Percentiles rank a stretch among this genome's conserved stretches.
These are phyloP conservation scores for Gloeostereum incarnatum DNA, from an alignment of 768 basidiomycete genomes.

Conservation along the genomic window DNA sequence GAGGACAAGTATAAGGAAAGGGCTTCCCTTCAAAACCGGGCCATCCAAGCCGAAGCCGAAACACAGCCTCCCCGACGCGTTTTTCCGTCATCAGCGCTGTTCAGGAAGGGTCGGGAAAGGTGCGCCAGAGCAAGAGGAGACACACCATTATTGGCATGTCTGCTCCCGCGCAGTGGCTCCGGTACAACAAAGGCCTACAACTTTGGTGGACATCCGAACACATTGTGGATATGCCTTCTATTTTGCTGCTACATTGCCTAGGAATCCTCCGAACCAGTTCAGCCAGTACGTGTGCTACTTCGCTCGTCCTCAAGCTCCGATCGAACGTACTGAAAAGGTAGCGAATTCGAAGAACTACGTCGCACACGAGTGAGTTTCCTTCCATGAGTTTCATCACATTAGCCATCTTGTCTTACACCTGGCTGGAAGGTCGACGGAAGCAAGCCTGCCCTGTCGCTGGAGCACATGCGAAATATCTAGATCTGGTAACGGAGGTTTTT, in stretches of 20 bases:
- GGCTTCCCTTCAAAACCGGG: slow-evolving; percentile 50
- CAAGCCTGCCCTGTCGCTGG: slow-evolving; percentile 76
- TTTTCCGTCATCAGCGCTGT: slow-evolving; percentile 44
- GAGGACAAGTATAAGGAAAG: slow-evolving; percentile 68
- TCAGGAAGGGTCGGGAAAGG: slow-evolving; percentile 37
- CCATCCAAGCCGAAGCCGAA: slow-evolving; percentile 19
- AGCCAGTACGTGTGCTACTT: slow-evolving; percentile 5
- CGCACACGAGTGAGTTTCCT: slow-evolving; percentile 44
- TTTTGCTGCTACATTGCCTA: slow-evolving; percentile 11
- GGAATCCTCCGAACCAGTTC: slow-evolving; percentile 15
- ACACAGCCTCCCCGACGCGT: slow-evolving; percentile 35
- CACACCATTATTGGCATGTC: slow-evolving; percentile 68
- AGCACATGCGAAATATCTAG: slow-evolving; percentile 62
- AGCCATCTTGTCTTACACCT: slow-evolving; percentile 1
- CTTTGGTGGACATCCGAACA: neutral
- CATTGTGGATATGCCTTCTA: neutral
- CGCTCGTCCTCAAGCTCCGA: slow-evolving; percentile 8
- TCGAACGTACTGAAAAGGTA: slow-evolving; percentile 36
- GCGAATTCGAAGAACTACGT: slow-evolving; percentile 69
- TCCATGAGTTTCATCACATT: neutral
- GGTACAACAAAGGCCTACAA: neutral
- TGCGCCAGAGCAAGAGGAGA: slow-evolving; percentile 53
- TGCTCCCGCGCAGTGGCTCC: slow-evolving; percentile 46
- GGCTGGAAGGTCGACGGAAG: slow-evolving; percentile 47
- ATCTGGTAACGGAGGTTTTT: slow-evolving; percentile 77